Percentiles rank a stretch among this genome's conserved stretches.
Evolutionary conservation across 73 alveolate species (phyloP).

Genomic region (Blepharisma stoltei): DNA sequence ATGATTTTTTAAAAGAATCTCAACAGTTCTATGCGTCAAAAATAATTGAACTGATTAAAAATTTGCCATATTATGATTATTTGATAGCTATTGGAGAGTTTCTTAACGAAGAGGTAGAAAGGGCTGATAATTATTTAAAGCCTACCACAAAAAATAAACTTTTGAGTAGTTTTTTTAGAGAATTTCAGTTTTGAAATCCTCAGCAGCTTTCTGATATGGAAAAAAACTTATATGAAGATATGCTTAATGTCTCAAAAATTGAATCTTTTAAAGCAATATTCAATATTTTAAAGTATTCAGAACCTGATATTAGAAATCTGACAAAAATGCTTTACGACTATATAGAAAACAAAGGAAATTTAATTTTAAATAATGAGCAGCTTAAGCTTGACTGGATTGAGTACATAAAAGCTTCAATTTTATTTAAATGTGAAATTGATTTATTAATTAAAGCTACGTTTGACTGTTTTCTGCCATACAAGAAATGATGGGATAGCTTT

Average conservation of each 20-base stretch:
- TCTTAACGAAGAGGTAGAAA: slow-evolving; percentile 67
- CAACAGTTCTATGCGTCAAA: slow-evolving; percentile 43
- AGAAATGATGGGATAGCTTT: slow-evolving; percentile 56
- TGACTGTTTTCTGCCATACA: slow-evolving; percentile 52
- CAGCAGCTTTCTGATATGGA: slow-evolving; percentile 64
- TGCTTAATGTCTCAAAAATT: slow-evolving; percentile 67
- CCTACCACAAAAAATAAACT: slow-evolving; percentile 52
- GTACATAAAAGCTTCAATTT: slow-evolving; percentile 68
- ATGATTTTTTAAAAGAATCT: slow-evolving; percentile 30
- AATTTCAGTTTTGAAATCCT: slow-evolving; percentile 60
- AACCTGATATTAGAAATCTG: slow-evolving; percentile 53
- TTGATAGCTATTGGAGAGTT: slow-evolving; percentile 50
- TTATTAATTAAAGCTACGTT: slow-evolving; percentile 63
- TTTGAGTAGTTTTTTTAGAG: slow-evolving; percentile 42
- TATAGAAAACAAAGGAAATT: slow-evolving; percentile 73
- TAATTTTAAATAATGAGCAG: slow-evolving; percentile 61
- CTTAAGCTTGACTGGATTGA: slow-evolving; percentile 67
- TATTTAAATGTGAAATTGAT: slow-evolving; percentile 78
- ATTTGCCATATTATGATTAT: slow-evolving; percentile 74
- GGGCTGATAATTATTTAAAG: slow-evolving; percentile 63
- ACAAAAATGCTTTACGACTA: slow-evolving; percentile 62
- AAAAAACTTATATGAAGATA: slow-evolving; percentile 63
- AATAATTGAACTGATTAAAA: slow-evolving; percentile 45
- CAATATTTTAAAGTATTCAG: slow-evolving; percentile 58
- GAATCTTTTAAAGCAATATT: slow-evolving; percentile 71